phyloP scores from a whole-genome alignment of 768 basidiomycete species.

The Rhizopogon salebrosus region DNA sequence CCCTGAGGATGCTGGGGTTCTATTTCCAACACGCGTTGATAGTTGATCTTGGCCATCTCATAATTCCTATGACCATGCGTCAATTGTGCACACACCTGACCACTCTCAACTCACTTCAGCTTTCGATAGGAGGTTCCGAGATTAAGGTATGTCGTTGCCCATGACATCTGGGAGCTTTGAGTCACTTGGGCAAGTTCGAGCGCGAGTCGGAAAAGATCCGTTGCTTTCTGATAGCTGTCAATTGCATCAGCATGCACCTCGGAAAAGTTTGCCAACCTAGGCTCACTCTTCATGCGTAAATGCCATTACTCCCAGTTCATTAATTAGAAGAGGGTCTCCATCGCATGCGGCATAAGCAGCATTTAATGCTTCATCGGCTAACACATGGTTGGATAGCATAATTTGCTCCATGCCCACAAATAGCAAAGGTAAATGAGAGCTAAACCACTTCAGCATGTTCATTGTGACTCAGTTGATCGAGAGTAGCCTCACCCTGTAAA shows the following conservation, averaged over 20 bases:
- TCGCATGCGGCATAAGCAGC: slow-evolving; percentile 80
- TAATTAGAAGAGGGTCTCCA: slow-evolving; percentile 83
- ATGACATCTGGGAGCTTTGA: slow-evolving; percentile 78
- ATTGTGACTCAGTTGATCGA: background rate
- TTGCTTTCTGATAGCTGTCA: slow-evolving; percentile 67
- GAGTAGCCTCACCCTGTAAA: slow-evolving; percentile 75
- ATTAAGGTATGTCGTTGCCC: slow-evolving; percentile 89
- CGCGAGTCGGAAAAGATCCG: slow-evolving; percentile 64
- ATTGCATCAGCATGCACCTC: background rate
- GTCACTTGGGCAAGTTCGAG: slow-evolving; percentile 80
- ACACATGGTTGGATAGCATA: slow-evolving; percentile 69
- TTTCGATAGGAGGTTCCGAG: slow-evolving; percentile 87
- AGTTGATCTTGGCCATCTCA: slow-evolving; percentile 67
- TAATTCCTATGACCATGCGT: slow-evolving; percentile 31
- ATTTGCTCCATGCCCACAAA: slow-evolving; percentile 99
- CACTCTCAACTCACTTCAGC: slow-evolving; percentile 49
- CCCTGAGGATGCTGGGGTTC: slow-evolving; percentile 82
- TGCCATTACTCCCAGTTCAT: slow-evolving; percentile 91
- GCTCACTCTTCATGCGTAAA: slow-evolving; percentile 81
- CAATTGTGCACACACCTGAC: background rate
- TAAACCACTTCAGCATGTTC: slow-evolving; percentile 28
- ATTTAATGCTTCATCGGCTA: slow-evolving; percentile 86
- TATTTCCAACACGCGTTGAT: slow-evolving; percentile 77
- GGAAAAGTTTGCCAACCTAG: background rate
- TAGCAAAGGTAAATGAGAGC: slow-evolving; percentile 92